Evolutionary conservation across 306 rosid genomes (phyloP).

Genomic region (Leucaena leucocephala): DNA sequence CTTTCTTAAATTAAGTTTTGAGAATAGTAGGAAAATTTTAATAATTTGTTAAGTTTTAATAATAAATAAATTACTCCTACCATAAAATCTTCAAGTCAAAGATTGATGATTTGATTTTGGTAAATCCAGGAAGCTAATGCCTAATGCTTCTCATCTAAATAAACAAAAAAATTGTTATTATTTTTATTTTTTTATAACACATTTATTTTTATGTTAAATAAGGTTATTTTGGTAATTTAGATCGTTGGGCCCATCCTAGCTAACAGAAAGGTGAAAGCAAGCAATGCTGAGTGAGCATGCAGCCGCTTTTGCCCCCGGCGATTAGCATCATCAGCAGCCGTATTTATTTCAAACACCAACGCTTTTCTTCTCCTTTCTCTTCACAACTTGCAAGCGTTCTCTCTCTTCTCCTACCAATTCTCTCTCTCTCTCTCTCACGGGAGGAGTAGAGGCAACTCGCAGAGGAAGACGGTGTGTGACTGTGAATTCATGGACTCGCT

Average conservation of each 20-base stretch:
- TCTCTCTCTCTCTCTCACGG: constrained; percentile 36
- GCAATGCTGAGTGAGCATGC: constrained; percentile 47
- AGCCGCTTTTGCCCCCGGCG: constrained; percentile 42
- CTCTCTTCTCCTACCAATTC: constrained; percentile 38
- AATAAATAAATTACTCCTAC: too few species aligned
- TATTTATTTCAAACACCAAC: constrained; percentile 25
- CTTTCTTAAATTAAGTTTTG: too few species aligned
- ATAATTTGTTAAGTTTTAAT: too few species aligned
- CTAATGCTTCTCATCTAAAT: too few species aligned
- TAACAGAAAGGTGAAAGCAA: constrained; percentile 31
- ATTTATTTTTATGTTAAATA: neutral
- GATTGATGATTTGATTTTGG: too few species aligned
- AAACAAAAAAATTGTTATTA: too few species aligned
- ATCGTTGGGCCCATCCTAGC: constrained; percentile 19
- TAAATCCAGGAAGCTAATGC: too few species aligned
- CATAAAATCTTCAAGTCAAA: too few species aligned
- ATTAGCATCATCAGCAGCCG: constrained; percentile 14
- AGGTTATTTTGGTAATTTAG: constrained; percentile 19
- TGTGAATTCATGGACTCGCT: constrained; percentile 57
- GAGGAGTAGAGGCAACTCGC: neutral
- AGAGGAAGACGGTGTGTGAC: neutral
- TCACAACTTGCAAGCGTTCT: constrained; percentile 18
- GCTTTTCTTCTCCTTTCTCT: constrained; percentile 2
- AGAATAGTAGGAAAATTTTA: too few species aligned
- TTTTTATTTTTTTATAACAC: too few species aligned